phyloP scores from a whole-genome alignment of 2,329 filamentous ascomycete genomes.

The Paracamarosporium sp. region DNA sequence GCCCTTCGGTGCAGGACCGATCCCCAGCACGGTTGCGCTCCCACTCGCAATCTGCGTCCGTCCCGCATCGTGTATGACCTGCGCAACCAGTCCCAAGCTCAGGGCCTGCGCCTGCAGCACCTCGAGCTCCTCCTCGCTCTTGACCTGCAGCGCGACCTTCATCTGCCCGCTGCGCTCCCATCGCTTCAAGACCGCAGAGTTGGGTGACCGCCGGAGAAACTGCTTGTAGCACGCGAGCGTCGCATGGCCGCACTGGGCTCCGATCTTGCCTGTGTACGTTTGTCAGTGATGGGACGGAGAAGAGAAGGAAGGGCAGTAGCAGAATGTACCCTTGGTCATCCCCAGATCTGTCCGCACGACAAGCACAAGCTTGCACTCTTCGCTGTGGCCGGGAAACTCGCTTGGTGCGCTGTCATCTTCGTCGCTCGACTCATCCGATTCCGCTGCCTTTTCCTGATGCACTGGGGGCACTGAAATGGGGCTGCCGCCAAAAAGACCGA shows the following conservation, averaged over 20 bases:
- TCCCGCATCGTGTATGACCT: constrained; percentile 93
- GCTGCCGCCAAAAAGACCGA: constrained; percentile 74
- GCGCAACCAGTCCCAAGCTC: constrained; percentile 83
- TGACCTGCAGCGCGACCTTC: constrained; percentile 91
- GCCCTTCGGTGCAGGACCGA: constrained; percentile 76
- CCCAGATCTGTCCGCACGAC: constrained; percentile 93
- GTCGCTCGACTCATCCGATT: constrained; percentile 38
- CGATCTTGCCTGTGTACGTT: constrained; percentile 80
- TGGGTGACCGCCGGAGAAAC: constrained; percentile 63
- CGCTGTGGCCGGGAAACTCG: constrained; percentile 60
- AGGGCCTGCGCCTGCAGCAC: constrained; percentile 81
- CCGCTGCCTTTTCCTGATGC: constrained; percentile 22
- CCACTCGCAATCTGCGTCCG: constrained; percentile 95
- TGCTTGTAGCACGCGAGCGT: constrained; percentile 96
- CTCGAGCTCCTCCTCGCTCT: constrained; percentile 80
- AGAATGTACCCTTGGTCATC: constrained; percentile 97
- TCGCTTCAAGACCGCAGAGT: constrained; percentile 71
- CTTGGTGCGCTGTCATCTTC: constrained; percentile 43
- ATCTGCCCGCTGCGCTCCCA: constrained; percentile 90
- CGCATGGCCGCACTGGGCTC: constrained; percentile 93
- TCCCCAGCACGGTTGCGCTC: constrained; percentile 88
- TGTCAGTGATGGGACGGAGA: not conserved
- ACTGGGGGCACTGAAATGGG: constrained; percentile 36
- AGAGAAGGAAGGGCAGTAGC: constrained; percentile 18
- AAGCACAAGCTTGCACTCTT: constrained; percentile 94